These are phyloP conservation scores for Schizopora paradoxa DNA, from an alignment of 1,284 basidiomycete genomes.

Conservation along the genomic window DNA sequence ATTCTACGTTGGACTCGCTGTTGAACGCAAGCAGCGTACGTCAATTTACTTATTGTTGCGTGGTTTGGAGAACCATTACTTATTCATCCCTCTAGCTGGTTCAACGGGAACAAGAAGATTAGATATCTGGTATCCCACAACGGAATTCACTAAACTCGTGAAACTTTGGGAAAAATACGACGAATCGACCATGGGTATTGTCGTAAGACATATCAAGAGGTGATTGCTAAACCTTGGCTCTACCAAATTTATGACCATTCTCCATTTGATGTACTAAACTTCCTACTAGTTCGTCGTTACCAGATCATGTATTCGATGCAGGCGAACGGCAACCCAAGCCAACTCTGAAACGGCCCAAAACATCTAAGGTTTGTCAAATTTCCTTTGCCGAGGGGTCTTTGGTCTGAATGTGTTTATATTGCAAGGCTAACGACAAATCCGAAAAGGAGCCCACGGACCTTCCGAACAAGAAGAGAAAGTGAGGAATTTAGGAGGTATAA, in stretches of 20 bases:
- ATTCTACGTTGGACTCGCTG: conserved; percentile 93
- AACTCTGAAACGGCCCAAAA: conserved; percentile 61
- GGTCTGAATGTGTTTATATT: conserved; percentile 19
- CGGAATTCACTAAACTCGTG: conserved; percentile 92
- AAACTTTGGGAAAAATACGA: conserved; percentile 97
- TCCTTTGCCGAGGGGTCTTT: too few relatives aligned
- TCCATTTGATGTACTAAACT: too few relatives aligned
- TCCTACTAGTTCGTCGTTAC: conserved; percentile 61
- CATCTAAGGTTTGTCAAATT: conserved; percentile 70
- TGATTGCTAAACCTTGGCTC: conserved; percentile 33
- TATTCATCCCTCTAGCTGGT: conserved; percentile 45
- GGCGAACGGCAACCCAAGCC: conserved; percentile 70
- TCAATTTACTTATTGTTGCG: conserved; percentile 16
- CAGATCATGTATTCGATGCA: conserved; percentile 79
- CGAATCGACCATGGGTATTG: conserved; percentile 89
- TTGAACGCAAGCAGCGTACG: conserved; percentile 88
- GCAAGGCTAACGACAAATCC: conserved; percentile 58
- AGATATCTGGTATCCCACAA: conserved; percentile 96
- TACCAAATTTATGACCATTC: conserved; percentile 1
- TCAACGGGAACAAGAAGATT: conserved; percentile 72
- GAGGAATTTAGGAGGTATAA: conserved; percentile 13
- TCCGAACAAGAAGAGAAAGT: conserved; percentile 59
- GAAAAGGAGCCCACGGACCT: conserved; percentile 61
- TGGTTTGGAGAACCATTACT: conserved; percentile 14
- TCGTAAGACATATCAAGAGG: conserved; percentile 93